Evolutionary conservation across 495 filamentous ascomycete genomes (phyloP).

Genomic region (Daldinia caldariorum): DNA sequence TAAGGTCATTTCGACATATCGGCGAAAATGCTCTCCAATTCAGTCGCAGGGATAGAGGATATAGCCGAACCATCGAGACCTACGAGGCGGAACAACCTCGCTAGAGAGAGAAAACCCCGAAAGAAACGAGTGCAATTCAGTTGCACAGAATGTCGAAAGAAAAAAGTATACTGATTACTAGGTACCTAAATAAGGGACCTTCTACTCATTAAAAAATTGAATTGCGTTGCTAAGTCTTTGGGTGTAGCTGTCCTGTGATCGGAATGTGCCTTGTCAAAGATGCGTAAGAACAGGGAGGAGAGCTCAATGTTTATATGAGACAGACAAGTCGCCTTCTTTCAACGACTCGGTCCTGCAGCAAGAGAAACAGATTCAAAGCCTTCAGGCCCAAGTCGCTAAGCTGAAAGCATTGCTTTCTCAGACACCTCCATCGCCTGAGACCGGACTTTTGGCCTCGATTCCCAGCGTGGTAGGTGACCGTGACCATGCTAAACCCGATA

Average conservation of each 20-base stretch:
- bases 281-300: slow-evolving; percentile 39
- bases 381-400: slow-evolving; percentile 22
- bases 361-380: slow-evolving; percentile 30
- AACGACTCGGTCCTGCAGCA: slow-evolving; percentile 8
- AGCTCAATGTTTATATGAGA: slow-evolving; percentile 39
- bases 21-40: slow-evolving; percentile 6
- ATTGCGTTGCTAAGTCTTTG: neutral
- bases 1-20: neutral
- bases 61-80: neutral
- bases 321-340: neutral
- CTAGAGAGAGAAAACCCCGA: slow-evolving; percentile 16
- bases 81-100: neutral
- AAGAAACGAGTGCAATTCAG: slow-evolving; percentile 40
- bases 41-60: neutral
- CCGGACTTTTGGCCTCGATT: neutral
- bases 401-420: slow-evolving; percentile 29
- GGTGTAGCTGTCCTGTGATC: slow-evolving; percentile 43
- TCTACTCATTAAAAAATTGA: neutral
- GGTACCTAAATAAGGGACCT: no score
- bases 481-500: neutral
- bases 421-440: neutral
- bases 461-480: neutral
- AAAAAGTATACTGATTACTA: slow-evolving; percentile 34
- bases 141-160: slow-evolving; percentile 43
- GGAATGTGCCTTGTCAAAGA: slow-evolving; percentile 40